These are phyloP conservation scores for Gyrodon lividus DNA, from an alignment of 768 basidiomycete genomes.

Conservation along the genomic window DNA sequence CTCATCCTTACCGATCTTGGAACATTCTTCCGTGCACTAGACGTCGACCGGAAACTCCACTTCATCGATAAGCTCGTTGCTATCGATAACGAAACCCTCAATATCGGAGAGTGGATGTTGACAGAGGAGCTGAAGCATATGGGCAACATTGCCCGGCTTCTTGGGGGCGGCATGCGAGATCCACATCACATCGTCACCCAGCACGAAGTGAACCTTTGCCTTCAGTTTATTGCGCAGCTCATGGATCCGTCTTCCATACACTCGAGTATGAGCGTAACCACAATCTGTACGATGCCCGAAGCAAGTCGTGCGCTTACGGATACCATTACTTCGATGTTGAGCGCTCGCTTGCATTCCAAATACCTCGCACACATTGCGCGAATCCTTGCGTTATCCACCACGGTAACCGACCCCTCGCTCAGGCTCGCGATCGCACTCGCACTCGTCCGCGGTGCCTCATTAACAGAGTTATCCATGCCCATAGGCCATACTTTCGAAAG, in stretches of 20 bases:
- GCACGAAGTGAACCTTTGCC: constrained; percentile 47
- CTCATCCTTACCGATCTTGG: constrained; percentile 52
- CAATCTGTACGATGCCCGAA: constrained; percentile 44
- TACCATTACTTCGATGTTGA: constrained; percentile 47
- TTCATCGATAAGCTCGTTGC: constrained; percentile 54
- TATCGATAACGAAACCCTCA: constrained; percentile 47
- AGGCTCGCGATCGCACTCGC: constrained; percentile 35
- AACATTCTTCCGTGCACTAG: constrained; percentile 55
- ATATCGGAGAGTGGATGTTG: constrained; percentile 58
- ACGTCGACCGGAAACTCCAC: constrained; percentile 51
- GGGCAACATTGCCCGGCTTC: constrained; percentile 35
- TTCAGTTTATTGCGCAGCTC: constrained; percentile 51
- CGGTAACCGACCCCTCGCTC: constrained; percentile 26
- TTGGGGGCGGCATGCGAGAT: constrained; percentile 31
- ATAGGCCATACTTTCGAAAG: constrained; percentile 26
- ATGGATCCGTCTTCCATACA: constrained; percentile 37
- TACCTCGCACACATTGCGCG: constrained; percentile 44
- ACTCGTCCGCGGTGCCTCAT: constrained; percentile 30
- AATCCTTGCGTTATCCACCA: constrained; percentile 25
- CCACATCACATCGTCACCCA: constrained; percentile 41
- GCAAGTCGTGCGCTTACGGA: constrained; percentile 39
- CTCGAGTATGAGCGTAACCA: constrained; percentile 43
- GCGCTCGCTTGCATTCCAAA: constrained; percentile 45
- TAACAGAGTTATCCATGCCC: constrained; percentile 19
- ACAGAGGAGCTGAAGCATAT: constrained; percentile 61